A percentile compares a stretch with the other conserved stretches of the same genome.
Evolutionary conservation across 2,329 filamentous ascomycete genomes (phyloP).

Genomic region (Verticillium nonalfalfae): DNA sequence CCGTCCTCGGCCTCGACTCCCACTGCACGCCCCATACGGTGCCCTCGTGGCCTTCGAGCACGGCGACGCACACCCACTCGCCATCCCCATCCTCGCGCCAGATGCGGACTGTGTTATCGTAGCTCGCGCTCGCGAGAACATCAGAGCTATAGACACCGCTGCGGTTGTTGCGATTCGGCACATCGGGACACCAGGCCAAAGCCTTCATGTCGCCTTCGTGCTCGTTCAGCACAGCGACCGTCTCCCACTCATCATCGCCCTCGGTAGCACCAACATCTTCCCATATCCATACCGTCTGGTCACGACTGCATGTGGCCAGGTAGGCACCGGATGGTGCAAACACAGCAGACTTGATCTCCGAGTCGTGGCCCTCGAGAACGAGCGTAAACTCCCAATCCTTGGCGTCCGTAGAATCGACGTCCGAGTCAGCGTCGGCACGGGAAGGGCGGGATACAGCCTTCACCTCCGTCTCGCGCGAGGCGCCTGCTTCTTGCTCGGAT

Average conservation of each 20-base stretch:
- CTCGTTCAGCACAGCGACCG: slow-evolving; percentile 87
- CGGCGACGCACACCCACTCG: slow-evolving; percentile 86
- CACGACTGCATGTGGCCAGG: slow-evolving; percentile 83
- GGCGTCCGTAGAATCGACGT: slow-evolving; percentile 25
- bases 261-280: slow-evolving; percentile 72
- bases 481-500: slow-evolving; percentile 22
- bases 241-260: slow-evolving; percentile 93
- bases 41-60: slow-evolving; percentile 71
- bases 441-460: not conserved
- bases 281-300: slow-evolving; percentile 98
- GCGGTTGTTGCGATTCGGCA: slow-evolving; percentile 37
- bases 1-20: slow-evolving; percentile 40
- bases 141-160: slow-evolving; percentile 51
- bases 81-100: slow-evolving; percentile 85
- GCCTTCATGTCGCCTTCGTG: slow-evolving; percentile 95
- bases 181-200: slow-evolving; percentile 82
- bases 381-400: slow-evolving; percentile 92
- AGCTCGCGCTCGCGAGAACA: slow-evolving; percentile 82
- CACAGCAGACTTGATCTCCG: slow-evolving; percentile 77
- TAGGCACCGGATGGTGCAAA: slow-evolving; percentile 71
- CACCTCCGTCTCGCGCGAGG: slow-evolving; percentile 42
- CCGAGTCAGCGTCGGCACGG: not conserved
- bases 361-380: slow-evolving; percentile 90
- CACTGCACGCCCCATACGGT: slow-evolving; percentile 89
- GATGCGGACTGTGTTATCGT: slow-evolving; percentile 84